These are phyloP conservation scores for Teratosphaeria pseudoeucalypti DNA, from an alignment of 2,329 filamentous ascomycete species.

Conservation along the genomic window DNA sequence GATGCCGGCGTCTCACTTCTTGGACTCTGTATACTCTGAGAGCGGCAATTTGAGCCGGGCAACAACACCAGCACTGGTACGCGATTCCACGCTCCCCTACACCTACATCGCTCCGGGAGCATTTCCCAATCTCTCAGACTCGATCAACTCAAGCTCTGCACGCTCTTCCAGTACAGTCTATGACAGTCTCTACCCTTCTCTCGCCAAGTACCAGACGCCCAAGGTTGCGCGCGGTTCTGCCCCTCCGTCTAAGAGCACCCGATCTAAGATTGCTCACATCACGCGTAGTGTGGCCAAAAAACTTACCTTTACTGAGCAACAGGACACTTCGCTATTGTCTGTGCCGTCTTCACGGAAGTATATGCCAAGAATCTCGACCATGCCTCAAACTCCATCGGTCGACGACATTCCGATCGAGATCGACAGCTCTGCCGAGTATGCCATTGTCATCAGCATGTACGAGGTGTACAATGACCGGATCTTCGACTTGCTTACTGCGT, in stretches of 20 bases:
- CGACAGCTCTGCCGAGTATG: constrained; percentile 66
- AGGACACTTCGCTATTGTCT: constrained; percentile 31
- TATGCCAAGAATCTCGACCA: constrained; percentile 56
- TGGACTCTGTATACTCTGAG: constrained; percentile 71
- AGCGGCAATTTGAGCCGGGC: constrained; percentile 28
- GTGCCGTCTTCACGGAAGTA: constrained; percentile 38
- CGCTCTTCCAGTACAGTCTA: constrained; percentile 13
- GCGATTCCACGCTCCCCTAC: constrained; percentile 17
- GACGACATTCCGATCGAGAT: constrained; percentile 56
- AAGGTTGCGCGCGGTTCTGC: constrained; percentile 6
- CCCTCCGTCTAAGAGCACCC: constrained; percentile 4
- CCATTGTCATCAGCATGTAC: constrained; percentile 91
- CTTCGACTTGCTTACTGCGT: constrained; percentile 72
- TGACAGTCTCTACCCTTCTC: constrained; percentile 22
- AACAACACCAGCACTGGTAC: constrained; percentile 38
- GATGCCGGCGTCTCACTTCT: constrained; percentile 61
- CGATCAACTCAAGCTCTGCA: constrained; percentile 9
- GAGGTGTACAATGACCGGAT: constrained; percentile 98
- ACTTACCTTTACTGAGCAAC: constrained; percentile 12
- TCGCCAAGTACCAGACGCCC: constrained; percentile 14
- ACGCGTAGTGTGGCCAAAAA: constrained; percentile 18
- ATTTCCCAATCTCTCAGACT: constrained; percentile 14
- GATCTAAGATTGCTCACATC: constrained; percentile 1
- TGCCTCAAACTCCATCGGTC: constrained; percentile 67
- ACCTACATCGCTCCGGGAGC: constrained; percentile 14